Base-by-base conservation (phyloP, 2,329 filamentous ascomycete genomes). In the Fusarium equiseti region DNA sequence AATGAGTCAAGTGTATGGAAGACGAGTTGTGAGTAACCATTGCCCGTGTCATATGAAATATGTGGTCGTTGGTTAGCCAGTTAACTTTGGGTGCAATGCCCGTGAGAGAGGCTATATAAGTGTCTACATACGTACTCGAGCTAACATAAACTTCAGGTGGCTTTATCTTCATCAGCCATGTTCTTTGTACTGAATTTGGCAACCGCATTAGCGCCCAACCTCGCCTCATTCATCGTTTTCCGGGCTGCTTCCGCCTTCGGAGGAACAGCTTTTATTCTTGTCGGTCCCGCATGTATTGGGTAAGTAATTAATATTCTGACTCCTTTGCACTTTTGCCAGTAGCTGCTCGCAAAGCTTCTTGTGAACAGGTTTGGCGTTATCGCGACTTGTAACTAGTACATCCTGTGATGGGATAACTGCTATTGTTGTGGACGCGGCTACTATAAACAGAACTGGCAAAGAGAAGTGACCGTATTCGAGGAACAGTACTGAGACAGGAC, bases 181-280 rank as follows among this genome's bases (percentile, higher is more conserved):
- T 93, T 95, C 79, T 88, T 90, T 53, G 83, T 83, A 2, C 91
- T 92, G 73, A 92, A 89, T n/a, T 83, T 93, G 31, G 92, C 90
- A 29, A 92, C 91, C 0, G 91, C 92, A 0, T 79, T 94, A 15
- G 86, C 92, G 6, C 91, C 92, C 0, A 91, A 93, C 70, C 81
- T 95, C 22, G 86, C 86, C 2, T 82, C 88, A 0, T 95, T 93
- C 78, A 93, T 92, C 76, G 83, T 93, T 53, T 93, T 95, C 76
- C 88, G 92, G 9, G 88, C 92, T 49, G 82, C 93, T 29, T 92
- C 91, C 1, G 92, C 91, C 0, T 91, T 94, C 73, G 89, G 92
- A 79, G 92, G 92, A 16, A 94, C 91, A 0, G 88, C 89, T 0
- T 93, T 95, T 70, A 83, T 95, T 15, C 87, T 93, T 13, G 87